Conservation (phyloP, 2,329 filamentous ascomycete species). For the Cladophialophora immunda region DNA sequence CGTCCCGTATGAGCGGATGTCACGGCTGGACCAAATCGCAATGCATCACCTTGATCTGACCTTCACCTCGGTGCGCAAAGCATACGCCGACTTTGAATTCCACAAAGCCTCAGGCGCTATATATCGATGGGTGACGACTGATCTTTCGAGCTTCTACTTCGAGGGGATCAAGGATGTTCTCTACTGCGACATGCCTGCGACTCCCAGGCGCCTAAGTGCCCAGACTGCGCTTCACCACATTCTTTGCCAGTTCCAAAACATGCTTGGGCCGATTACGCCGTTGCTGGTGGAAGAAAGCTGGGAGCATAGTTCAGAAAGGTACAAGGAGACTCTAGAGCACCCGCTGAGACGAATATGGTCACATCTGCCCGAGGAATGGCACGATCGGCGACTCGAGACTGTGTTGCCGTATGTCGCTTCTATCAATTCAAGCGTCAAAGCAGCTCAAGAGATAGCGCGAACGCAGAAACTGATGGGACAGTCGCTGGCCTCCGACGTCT, state of each 20-base stretch:
- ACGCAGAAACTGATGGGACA: conserved; percentile 77
- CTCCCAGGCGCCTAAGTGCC: conserved; percentile 65
- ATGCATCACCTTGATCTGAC: conserved; percentile 75
- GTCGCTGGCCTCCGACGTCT: conserved; percentile 78
- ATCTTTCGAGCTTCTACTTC: conserved; percentile 93
- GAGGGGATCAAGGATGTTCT: conserved; percentile 91
- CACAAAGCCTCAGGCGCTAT: conserved; percentile 77
- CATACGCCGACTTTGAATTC: conserved; percentile 80
- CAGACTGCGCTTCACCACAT: conserved; percentile 69
- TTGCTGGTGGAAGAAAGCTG: conserved; percentile 88
- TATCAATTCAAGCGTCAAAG: conserved; percentile 74
- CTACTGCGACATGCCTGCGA: conserved; percentile 79
- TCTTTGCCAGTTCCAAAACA: conserved; percentile 75
- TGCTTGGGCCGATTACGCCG: conserved; percentile 83
- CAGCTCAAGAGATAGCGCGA: conserved; percentile 74
- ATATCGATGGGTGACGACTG: conserved; percentile 81
- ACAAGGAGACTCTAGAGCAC: conserved; percentile 62
- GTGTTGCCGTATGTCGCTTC: conserved; percentile 52
- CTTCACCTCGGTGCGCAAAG: conserved; percentile 69
- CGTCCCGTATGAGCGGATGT: conserved; percentile 47
- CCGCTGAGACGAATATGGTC: conserved; percentile 53
- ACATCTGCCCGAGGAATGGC: conserved; percentile 46
- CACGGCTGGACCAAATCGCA: conserved; percentile 75
- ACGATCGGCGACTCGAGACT: conserved; percentile 20
- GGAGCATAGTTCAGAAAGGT: conserved; percentile 74